phyloP scores from a whole-genome alignment of 2,329 filamentous ascomycete genomes.

The Pseudofabraea citricarpa region DNA sequence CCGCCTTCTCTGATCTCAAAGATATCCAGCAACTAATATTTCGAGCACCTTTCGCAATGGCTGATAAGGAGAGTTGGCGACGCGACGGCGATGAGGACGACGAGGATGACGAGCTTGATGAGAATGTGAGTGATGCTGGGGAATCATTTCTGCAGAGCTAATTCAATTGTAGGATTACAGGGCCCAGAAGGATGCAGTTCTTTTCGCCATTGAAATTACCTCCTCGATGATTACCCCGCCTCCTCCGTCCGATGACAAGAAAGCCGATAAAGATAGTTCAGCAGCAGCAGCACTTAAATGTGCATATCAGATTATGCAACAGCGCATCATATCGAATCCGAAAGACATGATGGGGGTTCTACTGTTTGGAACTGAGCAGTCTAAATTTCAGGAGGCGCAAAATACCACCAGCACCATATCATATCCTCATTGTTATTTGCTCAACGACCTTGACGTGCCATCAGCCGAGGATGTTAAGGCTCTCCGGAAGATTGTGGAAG shows the following conservation, averaged over 20 bases:
- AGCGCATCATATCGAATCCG: constrained; percentile 94
- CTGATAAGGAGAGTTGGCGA: constrained; percentile 15
- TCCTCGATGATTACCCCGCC: constrained; percentile 75
- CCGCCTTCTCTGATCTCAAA: no score
- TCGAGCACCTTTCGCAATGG: constrained; percentile 9
- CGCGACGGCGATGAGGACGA: constrained; percentile 55
- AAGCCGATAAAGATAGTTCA: constrained; percentile 72
- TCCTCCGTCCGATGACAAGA: constrained; percentile 62
- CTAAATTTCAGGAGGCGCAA: constrained; percentile 69
- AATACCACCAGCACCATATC: constrained; percentile 50
- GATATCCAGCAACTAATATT: neutral
- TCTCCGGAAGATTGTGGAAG: constrained; percentile 70
- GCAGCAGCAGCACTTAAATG: constrained; percentile 85
- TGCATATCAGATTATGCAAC: constrained; percentile 92
- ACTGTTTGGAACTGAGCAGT: constrained; percentile 83
- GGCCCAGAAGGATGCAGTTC: constrained; percentile 91
- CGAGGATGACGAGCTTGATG: constrained; percentile 63
- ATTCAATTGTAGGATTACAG: constrained; percentile 66
- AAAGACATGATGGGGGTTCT: constrained; percentile 97
- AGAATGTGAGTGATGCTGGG: constrained; percentile 40
- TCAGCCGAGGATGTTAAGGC: constrained; percentile 81
- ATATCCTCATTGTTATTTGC: constrained; percentile 90
- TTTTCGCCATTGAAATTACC: constrained; percentile 92
- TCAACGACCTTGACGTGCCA: constrained; percentile 83
- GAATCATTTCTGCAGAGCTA: constrained; percentile 4